Evolutionary conservation across 768 basidiomycete species (phyloP).

Genomic region (Lactifluus volemus): DNA sequence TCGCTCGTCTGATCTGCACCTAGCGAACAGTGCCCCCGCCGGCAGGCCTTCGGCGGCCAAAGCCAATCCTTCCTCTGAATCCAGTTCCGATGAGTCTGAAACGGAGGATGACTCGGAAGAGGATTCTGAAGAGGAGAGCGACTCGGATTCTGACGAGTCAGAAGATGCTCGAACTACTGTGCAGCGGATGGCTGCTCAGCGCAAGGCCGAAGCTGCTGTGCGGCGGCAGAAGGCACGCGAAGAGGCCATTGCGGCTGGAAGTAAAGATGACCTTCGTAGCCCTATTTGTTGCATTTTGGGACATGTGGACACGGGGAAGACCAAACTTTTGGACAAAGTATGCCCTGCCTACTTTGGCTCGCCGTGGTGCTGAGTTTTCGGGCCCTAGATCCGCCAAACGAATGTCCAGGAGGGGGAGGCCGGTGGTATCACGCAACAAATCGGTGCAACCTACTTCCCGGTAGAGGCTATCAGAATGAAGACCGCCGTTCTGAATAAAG

Average conservation of each 20-base stretch:
- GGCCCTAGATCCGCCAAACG: constrained; percentile 88
- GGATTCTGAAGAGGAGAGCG: constrained; percentile 28
- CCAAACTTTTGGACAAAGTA: constrained; percentile 94
- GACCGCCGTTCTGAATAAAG: constrained; percentile 89
- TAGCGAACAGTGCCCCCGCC: constrained; percentile 17
- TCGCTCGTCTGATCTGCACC: not conserved
- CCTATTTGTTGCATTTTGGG: constrained; percentile 99
- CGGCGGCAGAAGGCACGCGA: constrained; percentile 72
- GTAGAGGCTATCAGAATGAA: constrained; percentile 89
- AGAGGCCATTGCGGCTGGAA: constrained; percentile 77
- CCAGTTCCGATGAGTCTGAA: constrained; percentile 33
- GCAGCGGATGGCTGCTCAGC: constrained; percentile 58
- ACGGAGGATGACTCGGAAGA: constrained; percentile 31
- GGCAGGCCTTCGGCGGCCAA: constrained; percentile 21
- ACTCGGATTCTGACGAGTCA: constrained; percentile 38
- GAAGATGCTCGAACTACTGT: constrained; percentile 61
- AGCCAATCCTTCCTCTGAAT: constrained; percentile 7
- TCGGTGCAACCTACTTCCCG: constrained; percentile 99
- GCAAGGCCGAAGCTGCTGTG: constrained; percentile 78
- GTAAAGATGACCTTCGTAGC: constrained; percentile 83
- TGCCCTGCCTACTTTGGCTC: constrained; percentile 16
- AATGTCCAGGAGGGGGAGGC: constrained; percentile 99
- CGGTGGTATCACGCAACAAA: constrained; percentile 99
- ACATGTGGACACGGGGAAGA: constrained; percentile 99
- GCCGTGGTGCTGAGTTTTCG: not conserved